These are phyloP conservation scores for Moringa oleifera DNA, from an alignment of 345 rosid species.

Conservation along the genomic window DNA sequence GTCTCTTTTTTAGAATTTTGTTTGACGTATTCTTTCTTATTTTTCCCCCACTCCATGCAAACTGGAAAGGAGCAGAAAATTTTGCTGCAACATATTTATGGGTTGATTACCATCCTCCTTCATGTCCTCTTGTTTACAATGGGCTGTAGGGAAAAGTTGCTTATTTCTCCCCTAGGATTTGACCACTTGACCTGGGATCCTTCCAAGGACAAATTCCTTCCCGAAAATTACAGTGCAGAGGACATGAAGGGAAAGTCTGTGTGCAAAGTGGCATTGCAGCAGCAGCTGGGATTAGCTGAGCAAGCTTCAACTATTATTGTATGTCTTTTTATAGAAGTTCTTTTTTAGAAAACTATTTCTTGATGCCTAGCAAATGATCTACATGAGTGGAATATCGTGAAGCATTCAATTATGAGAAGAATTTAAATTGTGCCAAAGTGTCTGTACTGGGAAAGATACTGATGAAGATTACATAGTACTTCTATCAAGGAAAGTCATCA, in stretches of 20 bases:
- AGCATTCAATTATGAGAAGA: background rate
- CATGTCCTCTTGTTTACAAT: slow-evolving; percentile 8
- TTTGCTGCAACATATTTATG: background rate
- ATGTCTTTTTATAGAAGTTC: slow-evolving; percentile 17
- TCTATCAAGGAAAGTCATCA: no score
- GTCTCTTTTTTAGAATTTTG: slow-evolving; percentile 9
- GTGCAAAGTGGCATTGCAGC: slow-evolving; percentile 54
- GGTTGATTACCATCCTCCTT: background rate
- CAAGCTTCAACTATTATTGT: slow-evolving; percentile 43
- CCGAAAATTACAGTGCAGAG: slow-evolving; percentile 45
- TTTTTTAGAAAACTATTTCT: background rate
- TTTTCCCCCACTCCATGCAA: background rate
- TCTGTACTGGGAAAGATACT: background rate
- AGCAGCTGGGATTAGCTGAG: slow-evolving; percentile 35
- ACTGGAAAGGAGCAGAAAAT: slow-evolving; percentile 9
- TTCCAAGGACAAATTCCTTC: slow-evolving; percentile 51
- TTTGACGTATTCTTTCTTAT: background rate
- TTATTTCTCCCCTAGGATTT: slow-evolving; percentile 52
- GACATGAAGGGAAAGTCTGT: slow-evolving; percentile 54
- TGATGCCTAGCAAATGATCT: background rate
- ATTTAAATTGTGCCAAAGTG: background rate
- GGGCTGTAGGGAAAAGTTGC: slow-evolving; percentile 58
- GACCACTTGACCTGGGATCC: slow-evolving; percentile 66
- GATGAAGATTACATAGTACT: no score
- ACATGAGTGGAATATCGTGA: background rate